Evolutionary conservation across 2,329 filamentous ascomycete genomes (phyloP), one percentile per base, ranked within the genome.

Genomic region (Aspergillus vadensis): DNA sequence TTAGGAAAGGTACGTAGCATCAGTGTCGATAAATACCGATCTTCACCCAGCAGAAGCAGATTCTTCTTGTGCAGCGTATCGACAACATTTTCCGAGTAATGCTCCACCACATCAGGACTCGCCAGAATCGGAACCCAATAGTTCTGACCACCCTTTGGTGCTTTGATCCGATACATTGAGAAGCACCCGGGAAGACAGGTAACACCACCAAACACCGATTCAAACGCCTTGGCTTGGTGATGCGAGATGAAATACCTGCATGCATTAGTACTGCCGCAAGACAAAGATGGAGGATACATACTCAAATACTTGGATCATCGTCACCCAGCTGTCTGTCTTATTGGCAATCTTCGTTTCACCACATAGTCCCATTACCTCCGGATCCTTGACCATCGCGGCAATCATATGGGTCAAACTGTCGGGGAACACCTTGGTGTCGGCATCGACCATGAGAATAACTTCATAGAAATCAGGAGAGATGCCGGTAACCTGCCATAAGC

Each of bases 131-230:
- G 95, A 23, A 99, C 95, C 95, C 95, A 99, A 81, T 98, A 99
- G 82, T 99, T 98, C 76, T 98, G 92, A 25, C 91, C 94, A 66
- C 95, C 95, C 81, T 99, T 99, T 62, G 95, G 96, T 30, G 95
- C 91, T 80, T 99, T 99, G 86, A 99, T 98, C 72, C 95, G 91
- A 82, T 99, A 99, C 96, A 99, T 99, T 84, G 92, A 97, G 88
- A 99, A 99, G 83, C 95, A 99, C 66, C 95, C 95, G 15, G 95
- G 95, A 69, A 99, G 83, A 84, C 95, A 99, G 65, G 95, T 99
- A 63, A 99, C 95, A 90, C 95, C 95, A 79, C 95, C 95, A 78
- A 99, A 99, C 67, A 97, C 91, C 1, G 93, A 97, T 78, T 99
- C 95, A 79, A 99, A 99, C 4, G 94, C 92, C 80, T 99, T 99